Base-by-base conservation (phyloP, 257 asterid species). In the Haberlea rhodopensis region DNA sequence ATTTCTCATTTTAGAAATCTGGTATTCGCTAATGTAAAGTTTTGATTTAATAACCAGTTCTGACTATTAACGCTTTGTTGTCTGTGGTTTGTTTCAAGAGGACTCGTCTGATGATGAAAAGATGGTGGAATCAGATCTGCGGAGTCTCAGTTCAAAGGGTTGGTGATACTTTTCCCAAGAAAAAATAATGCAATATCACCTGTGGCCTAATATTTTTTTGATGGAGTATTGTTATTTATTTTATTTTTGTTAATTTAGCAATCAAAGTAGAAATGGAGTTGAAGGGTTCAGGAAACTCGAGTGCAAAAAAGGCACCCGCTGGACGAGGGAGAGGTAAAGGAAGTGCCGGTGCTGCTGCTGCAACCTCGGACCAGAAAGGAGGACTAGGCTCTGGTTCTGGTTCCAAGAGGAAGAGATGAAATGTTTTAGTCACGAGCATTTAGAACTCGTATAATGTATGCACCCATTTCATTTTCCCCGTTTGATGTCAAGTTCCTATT, bases 371-470 rank as follows among this genome's bases (percentile, higher is more conserved):
- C 60, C 55, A 64, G 51, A 79, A 71, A 65, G 76, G 67, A 5
- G 81, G 87, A n/a, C 81, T 86, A 21, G 85, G 84, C 15, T 71
- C 87, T 13, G 85, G 81, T 1, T 57, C 84, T 43, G 86, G 85
- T 52, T 25, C 89, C 2, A 91, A 87, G 87, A 82, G 95, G 73
- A 91, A 87, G 86, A 79, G 91, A 80, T 91, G 78, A 87, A 54
- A 60, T 40, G 48, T 40, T 40, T 13, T 40, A 0, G 6, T 13
- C 48, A 13, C 48, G 1, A 34, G 9, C 45, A 34, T 34, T 34
- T 34, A 1, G 45, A 34, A 34, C 45, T 34, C 45, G 45, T 34
- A 34, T 5, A 40, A 5, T 3, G 48, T 40, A 40, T 13, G 48
- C 46, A 13, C 18, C 18, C 48, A 6, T 40, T 40, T 40, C 48